Evolutionary conservation across 108 stramenopile species (phyloP).

Genomic region (Cyclotella kingstonii): DNA sequence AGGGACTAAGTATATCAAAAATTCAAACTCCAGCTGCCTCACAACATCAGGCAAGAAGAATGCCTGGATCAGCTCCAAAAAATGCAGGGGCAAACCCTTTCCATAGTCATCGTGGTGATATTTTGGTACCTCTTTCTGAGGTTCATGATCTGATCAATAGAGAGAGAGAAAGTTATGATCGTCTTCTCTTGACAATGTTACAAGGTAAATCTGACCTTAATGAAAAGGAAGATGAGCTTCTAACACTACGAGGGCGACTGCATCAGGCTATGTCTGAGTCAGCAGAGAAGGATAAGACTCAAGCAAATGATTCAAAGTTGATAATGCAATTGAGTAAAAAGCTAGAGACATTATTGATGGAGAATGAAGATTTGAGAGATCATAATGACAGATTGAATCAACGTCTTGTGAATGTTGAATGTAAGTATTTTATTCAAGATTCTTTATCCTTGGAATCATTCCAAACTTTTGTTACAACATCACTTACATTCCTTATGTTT

Average conservation of each 20-base stretch:
- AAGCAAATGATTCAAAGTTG: slow-evolving; percentile 89
- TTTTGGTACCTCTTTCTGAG: slow-evolving; percentile 80
- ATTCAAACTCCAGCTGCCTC: slow-evolving; percentile 52
- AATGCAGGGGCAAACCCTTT: slow-evolving; percentile 46
- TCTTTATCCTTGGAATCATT: not conserved
- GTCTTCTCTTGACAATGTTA: slow-evolving; percentile 77
- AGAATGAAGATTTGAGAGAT: slow-evolving; percentile 89
- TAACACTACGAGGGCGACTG: slow-evolving; percentile 63
- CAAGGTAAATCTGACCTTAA: slow-evolving; percentile 85
- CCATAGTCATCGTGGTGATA: slow-evolving; percentile 44
- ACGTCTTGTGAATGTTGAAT: slow-evolving; percentile 79
- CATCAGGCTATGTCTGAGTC: slow-evolving; percentile 64
- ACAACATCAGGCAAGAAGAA: slow-evolving; percentile 38
- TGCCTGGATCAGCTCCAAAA: slow-evolving; percentile 45
- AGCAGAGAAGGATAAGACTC: slow-evolving; percentile 80
- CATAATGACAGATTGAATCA: slow-evolving; percentile 86
- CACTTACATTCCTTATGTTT: not conserved
- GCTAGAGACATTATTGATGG: slow-evolving; percentile 88
- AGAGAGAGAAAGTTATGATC: slow-evolving; percentile 85
- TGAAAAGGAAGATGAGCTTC: slow-evolving; percentile 85
- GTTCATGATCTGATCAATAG: slow-evolving; percentile 81
- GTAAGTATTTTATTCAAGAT: slow-evolving; percentile 45
- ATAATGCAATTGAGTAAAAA: slow-evolving; percentile 94
- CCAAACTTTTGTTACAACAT: not conserved
- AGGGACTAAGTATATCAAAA: slow-evolving; percentile 81